Base-by-base conservation (phyloP, 495 filamentous ascomycete species). In the Aspergillus nidulans region DNA sequence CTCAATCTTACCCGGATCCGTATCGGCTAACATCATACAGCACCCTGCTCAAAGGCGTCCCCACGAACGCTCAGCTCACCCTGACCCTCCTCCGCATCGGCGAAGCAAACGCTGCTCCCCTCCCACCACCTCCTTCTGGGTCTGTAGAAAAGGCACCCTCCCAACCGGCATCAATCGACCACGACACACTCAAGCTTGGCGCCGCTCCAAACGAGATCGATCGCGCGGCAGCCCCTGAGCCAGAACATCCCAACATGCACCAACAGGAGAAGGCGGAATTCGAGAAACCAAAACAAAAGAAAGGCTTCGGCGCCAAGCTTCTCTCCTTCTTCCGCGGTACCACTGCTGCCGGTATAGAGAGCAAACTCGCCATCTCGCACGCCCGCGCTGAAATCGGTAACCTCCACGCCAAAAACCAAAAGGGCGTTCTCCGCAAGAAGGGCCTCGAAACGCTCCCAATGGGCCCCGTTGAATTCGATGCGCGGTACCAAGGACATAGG, bases 61-160 rank as follows among this genome's bases (percentile, higher is more conserved):
- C 91, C 0, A 95, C 91, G 3, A 94, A 95, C 63, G 90, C 89
- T 16, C 91, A 95, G 59, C 77, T 96, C 13, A 88, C 90, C 0
- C 68, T 96, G 42, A 95, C 91, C 4, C 79, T 95, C 12, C 85
- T 96, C 23, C 87, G 91, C 34, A 84, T 92, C 50, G 89, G 90
- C 48, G 91, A 95, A 72, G 85, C 83, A 18, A 92, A 91, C 68
- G 84, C 87, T 49, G 81, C 89, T 0, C 90, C 91, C 0, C 69
- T 95, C 0, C 89, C 90, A 3, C 89, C 90, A n/a, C 87, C 90
- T 0, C 89, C 57, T 4, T 43, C 41, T 1, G 25, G 46, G n/a
- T 41, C 57, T 0, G 16, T 55, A 2, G 30, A 43, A 74, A 82
- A 59, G 44, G 69, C 62, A 24, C 71, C 57, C 6, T 52, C 49